Evolutionary conservation across 768 basidiomycete genomes (phyloP).

Genomic region (Rhizopogon vesiculosus): DNA sequence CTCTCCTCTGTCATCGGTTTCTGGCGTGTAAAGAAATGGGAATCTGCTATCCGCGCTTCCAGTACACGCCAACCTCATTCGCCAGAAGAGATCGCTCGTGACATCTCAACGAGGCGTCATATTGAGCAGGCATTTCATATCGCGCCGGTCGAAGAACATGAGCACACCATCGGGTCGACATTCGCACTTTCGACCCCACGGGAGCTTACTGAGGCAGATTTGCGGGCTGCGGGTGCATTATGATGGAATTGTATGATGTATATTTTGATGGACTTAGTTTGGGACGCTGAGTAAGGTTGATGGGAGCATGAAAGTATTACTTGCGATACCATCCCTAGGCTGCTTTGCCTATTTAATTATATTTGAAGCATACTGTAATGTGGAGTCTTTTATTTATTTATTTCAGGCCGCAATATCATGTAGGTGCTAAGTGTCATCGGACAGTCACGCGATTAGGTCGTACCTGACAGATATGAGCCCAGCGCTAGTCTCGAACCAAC

Average conservation of each 20-base stretch:
- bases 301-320: background rate
- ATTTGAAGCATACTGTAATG: slow-evolving; percentile 16
- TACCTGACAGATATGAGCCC: too few species aligned
- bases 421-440: too few species aligned
- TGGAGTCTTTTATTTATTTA: too few species aligned
- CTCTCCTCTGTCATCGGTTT: slow-evolving; percentile 79
- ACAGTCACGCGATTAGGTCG: too few species aligned
- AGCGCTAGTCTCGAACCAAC: too few species aligned
- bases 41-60: slow-evolving; percentile 56
- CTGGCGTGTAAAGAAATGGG: slow-evolving; percentile 85
- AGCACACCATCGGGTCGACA: slow-evolving; percentile 8
- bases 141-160: slow-evolving; percentile 26
- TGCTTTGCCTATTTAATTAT: slow-evolving; percentile 9
- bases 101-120: slow-evolving; percentile 45
- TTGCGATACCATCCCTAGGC: background rate
- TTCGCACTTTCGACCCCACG: slow-evolving; percentile 21
- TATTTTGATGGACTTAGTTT: background rate
- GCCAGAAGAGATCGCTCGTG: slow-evolving; percentile 45
- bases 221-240: slow-evolving; percentile 52
- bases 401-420: too few species aligned
- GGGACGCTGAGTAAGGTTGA: background rate
- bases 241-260: slow-evolving; percentile 17
- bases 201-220: slow-evolving; percentile 40
- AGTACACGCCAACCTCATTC: slow-evolving; percentile 17
- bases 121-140: slow-evolving; percentile 52